Evolutionary conservation across 2,329 filamentous ascomycete genomes (phyloP), one percentile per base, ranked within the genome.

Genomic region (Colletotrichum lini): DNA sequence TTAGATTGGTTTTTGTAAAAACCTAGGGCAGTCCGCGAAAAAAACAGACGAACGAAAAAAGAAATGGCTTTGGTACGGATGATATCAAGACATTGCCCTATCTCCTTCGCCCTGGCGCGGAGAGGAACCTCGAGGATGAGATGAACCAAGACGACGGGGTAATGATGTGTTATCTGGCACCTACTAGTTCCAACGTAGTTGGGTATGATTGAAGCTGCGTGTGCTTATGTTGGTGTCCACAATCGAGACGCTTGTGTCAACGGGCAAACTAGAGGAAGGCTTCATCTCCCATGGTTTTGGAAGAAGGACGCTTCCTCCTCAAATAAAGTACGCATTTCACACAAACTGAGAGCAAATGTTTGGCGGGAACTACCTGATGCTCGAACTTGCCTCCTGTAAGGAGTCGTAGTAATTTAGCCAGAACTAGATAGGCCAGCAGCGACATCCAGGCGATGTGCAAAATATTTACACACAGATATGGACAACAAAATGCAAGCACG

Each of bases 1-100:
- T 73, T 73, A 72, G 68, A 72, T 72, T 72, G 63, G 68, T 60
- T 73, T 72, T 65, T 69, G 38, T 67, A 63, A 72, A 72, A 73
- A 73, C 69, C 69, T 73, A 72, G 68, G 72, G 69, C 69, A 69
- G 65, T 69, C 67, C 67, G 71, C 67, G 67, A 66, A 70, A 67
- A 45, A 42, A 50, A 71, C 53, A 67, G 59, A 52, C 61, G 54
- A 62, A 60, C n/a, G 60, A 42, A 65, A 65, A 70, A 53, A 58
- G 58, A 71, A 38, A 63, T 61, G 66, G 57, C 57, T 68, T 62
- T 49, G 59, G 59, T 60, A 53, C 65, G 58, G 69, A 72, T 56
- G 59, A 69, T 69, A 59, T 69, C 60, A 54, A 54, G 35, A 53
- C 58, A 69, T 49, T 63, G 40, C 26, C 59, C 58, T 47, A 52